Conservation (phyloP, 2,329 filamentous ascomycete species). For the Didymella keratinophila region DNA sequence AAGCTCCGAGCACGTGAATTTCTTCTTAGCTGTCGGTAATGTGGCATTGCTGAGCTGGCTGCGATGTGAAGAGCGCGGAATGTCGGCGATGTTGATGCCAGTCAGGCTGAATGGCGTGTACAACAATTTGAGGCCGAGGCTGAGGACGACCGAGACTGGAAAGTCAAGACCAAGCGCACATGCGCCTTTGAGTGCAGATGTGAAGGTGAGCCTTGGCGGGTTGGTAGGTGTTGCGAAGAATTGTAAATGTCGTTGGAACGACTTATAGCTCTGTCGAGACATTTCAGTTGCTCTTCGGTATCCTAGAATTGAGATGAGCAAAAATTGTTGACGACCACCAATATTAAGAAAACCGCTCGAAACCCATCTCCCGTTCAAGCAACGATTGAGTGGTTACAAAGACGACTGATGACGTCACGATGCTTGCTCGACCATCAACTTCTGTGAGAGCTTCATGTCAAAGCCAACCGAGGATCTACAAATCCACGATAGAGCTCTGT, state of each 20-base stretch:
- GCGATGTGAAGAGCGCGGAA: conserved; percentile 27
- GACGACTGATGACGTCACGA: not conserved
- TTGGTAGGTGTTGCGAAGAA: conserved; percentile 36
- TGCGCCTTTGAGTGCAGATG: conserved; percentile 28
- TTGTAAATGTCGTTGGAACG: conserved; percentile 33
- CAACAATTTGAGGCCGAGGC: conserved; percentile 29
- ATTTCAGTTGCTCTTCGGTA: not conserved
- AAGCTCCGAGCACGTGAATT: conserved; percentile 32
- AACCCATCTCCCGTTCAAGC: not conserved
- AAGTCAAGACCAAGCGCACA: conserved; percentile 32
- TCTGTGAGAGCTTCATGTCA: not conserved
- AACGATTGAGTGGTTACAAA: not conserved
- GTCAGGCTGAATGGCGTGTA: conserved; percentile 30
- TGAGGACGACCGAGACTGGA: conserved; percentile 30
- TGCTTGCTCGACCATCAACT: not conserved
- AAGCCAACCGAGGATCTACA: not conserved
- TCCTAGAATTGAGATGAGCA: not conserved
- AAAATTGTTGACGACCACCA: not conserved
- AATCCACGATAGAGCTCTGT: not conserved
- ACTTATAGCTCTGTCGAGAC: conserved; percentile 28
- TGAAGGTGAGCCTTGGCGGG: conserved; percentile 30
- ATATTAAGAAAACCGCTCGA: not conserved
- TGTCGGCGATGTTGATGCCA: conserved; percentile 30
- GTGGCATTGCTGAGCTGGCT: conserved; percentile 25
- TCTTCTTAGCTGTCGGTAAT: conserved; percentile 19